Evolutionary conservation across 2,329 filamentous ascomycete species (phyloP), one percentile per base, ranked within the genome.

Genomic region (Pseudogymnoascus sp.): DNA sequence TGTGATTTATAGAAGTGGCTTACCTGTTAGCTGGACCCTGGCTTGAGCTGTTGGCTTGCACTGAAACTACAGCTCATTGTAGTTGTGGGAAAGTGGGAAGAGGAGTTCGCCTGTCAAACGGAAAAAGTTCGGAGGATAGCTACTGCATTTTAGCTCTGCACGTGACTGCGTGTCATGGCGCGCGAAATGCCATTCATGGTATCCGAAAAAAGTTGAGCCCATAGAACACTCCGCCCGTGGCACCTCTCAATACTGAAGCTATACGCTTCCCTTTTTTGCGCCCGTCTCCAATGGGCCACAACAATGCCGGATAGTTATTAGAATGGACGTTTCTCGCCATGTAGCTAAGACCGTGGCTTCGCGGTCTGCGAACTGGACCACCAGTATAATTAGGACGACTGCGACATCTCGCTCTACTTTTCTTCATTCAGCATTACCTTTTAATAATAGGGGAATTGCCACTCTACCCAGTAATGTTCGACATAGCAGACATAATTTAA

Each of bases 281-380:
- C 29, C 50, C 29, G n/a, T 56, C 26, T 56, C 50, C 50, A 56
- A 56, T 56, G 50, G 50, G 29, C 50, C 29, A 56, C 50, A 56
- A 56, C 17, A 19, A 56, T 56, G 50, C 29, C 11, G 50, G 10
- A n/a, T 56, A 56, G 50, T 21, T 56, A 56, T 56, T 56, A 56
- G 50, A 56, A 60, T 60, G 59, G 59, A 60, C 38, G 38, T 60
- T 40, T 60, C 59, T 38, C 33, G 35, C 33, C 40, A 60, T 60
- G 59, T 60, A 60, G 33, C 59, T 15, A 60, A 38, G 59, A 42
- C 59, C 33, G 59, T 60, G 33, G 59, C 59, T 21, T 56, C 50
- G n/a, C 33, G 59, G 35, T 40, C 59, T 26, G 38, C 33, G 59
- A 60, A 60, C 38, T 60, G 59, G 59, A 56, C 50, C 29, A 6